Conservation (phyloP, 306 rosid species). For the Trichosanthes truncata region DNA sequence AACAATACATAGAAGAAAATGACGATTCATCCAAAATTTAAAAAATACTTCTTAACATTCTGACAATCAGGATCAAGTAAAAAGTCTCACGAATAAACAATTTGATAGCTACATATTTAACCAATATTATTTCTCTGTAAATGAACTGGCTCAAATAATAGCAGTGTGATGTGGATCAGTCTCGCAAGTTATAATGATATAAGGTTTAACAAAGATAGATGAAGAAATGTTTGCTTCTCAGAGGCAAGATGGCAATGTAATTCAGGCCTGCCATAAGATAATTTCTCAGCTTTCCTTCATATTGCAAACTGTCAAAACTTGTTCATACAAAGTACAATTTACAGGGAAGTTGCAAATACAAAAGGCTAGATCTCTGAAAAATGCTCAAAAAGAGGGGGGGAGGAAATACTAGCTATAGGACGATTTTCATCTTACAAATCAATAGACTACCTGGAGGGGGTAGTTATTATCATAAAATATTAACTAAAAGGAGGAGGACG, state of each 20-base stretch:
- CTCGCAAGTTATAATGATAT: not conserved
- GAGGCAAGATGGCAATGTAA: not conserved
- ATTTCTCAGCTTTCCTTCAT: not conserved
- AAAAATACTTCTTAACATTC: not conserved
- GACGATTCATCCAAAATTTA: not conserved
- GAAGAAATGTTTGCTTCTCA: not conserved
- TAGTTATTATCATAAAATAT: not conserved
- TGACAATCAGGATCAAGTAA: not conserved
- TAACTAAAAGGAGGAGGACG: not conserved
- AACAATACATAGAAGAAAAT: not conserved
- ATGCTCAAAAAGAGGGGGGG: not conserved
- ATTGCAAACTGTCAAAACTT: not conserved
- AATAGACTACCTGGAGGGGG: not conserved
- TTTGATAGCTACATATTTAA: not conserved
- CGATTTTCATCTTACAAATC: not conserved
- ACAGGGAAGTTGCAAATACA: not conserved
- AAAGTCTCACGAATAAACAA: not conserved
- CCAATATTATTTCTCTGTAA: not conserved
- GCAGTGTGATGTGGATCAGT: not conserved
- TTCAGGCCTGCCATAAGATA: not conserved
- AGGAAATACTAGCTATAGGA: not conserved
- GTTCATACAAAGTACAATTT: not conserved
- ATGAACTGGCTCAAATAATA: not conserved
- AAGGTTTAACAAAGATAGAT: not conserved
- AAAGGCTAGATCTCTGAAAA: not conserved